phyloP scores from a whole-genome alignment of 2,329 filamentous ascomycete genomes.

The Exserohilum rostratum region DNA sequence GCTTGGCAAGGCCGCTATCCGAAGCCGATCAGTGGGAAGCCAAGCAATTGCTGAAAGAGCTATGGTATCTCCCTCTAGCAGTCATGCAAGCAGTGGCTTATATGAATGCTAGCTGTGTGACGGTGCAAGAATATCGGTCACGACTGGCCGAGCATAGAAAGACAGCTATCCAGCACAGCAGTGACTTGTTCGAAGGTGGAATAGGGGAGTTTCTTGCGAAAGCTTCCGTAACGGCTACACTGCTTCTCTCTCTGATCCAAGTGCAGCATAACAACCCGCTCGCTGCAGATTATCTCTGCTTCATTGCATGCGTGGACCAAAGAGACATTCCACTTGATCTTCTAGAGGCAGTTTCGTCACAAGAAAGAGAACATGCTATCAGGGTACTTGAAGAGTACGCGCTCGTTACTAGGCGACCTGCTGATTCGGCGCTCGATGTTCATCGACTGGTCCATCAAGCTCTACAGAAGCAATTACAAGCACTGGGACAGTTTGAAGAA shows the following conservation, averaged over 20 bases:
- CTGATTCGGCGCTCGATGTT: not conserved
- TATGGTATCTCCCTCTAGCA: conserved; percentile 12
- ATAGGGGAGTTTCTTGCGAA: too few relatives aligned
- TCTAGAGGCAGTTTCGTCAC: conserved; percentile 12
- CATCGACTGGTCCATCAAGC: not conserved
- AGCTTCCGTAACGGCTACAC: too few relatives aligned
- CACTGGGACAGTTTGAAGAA: not conserved
- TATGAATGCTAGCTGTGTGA: not conserved
- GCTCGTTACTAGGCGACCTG: not conserved
- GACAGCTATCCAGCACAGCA: too few relatives aligned
- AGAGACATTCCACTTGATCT: conserved; percentile 27
- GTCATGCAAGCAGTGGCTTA: not conserved
- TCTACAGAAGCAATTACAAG: not conserved
- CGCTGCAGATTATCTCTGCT: conserved; percentile 48
- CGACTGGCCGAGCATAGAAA: too few relatives aligned
- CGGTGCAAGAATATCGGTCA: not conserved
- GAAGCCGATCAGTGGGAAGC: conserved; percentile 11
- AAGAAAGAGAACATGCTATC: conserved; percentile 10
- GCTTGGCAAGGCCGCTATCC: not conserved
- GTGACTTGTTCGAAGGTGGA: too few relatives aligned
- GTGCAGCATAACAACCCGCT: conserved; percentile 20
- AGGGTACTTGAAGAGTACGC: conserved; percentile 11
- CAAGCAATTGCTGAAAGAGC: conserved; percentile 8
- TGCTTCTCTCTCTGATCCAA: too few relatives aligned
- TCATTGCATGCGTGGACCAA: conserved; percentile 47